Base-by-base conservation (phyloP, 441 rosid genomes). In the Corymbia citriodora region DNA sequence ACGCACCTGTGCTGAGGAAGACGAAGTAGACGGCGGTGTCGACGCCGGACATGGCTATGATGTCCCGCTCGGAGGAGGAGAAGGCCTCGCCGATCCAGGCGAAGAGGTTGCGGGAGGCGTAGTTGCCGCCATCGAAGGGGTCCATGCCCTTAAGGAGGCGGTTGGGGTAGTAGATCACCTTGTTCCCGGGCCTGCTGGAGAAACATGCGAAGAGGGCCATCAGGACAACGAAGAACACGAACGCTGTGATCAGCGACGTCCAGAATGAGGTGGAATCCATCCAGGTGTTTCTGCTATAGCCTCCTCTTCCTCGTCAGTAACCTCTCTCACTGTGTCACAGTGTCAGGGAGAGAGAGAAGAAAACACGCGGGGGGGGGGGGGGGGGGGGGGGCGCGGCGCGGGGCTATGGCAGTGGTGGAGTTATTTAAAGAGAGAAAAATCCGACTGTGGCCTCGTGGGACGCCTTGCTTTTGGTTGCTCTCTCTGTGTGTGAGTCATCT, bases 21-120 rank as follows among this genome's bases (percentile, higher is more conserved):
- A 97, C 99, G 91, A 98, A 97, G 96, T 98, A 96, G 92, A 96
- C 98, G 63, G 99, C 99, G 52, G 97, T 91, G 88, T 98, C 99
- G 14, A 98, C 93, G 27, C 99, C 99, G 31, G 99, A 96, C 57
- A 92, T 18, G 88, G 88, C 87, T 86, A 97, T 91, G 48, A 98
- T 87, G 79, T 98, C 99, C 90, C 92, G 96, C 92, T 98, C 99
- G 9, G 93, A 86, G 13, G 99, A 94, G 89, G 95, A 54, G 40
- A 96, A 3, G 53, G 96, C 96, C 94, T 97, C 96, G 90, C 89
- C 86, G 91, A 96, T 94, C 99, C 99, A 98, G 59, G 96, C 93
- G 82, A 96, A 93, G 3, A 98, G 99, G 93, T 93, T 96, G 10
- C 98, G 94, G 63, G 96, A 89, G 53, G 92, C 81, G 49, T 57